These are phyloP conservation scores for Penicillium aurantiogriseum DNA, from an alignment of 2,329 filamentous ascomycete species.

Conservation along the genomic window DNA sequence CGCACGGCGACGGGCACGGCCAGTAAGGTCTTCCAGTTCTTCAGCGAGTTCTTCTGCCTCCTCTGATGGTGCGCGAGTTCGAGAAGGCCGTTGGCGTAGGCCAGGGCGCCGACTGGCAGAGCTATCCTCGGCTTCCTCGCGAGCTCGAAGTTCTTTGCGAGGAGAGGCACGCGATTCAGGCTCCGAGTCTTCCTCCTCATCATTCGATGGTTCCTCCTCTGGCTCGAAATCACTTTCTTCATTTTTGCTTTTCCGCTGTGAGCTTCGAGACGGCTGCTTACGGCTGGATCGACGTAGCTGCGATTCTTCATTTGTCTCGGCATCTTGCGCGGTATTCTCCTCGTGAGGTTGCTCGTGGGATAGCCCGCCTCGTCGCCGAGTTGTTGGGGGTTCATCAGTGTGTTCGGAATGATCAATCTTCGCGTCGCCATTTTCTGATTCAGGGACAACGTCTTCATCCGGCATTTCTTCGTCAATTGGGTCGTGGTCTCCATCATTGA, in stretches of 20 bases:
- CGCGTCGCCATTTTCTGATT: slow-evolving; percentile 41
- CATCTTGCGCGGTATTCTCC: slow-evolving; percentile 31
- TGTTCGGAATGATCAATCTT: slow-evolving; percentile 40
- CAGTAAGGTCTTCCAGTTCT: slow-evolving; percentile 55
- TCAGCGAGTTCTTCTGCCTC: slow-evolving; percentile 59
- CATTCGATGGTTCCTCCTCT: slow-evolving; percentile 52
- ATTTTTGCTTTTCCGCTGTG: slow-evolving; percentile 48
- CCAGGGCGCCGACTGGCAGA: slow-evolving; percentile 52
- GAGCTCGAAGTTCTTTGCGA: slow-evolving; percentile 40
- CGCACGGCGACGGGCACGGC: slow-evolving; percentile 42
- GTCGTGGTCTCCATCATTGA: slow-evolving; percentile 20
- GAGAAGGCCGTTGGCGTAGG: slow-evolving; percentile 51
- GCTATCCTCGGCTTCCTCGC: slow-evolving; percentile 49
- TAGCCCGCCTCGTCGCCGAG: slow-evolving; percentile 43
- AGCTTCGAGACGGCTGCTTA: slow-evolving; percentile 43
- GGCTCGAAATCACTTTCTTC: slow-evolving; percentile 66
- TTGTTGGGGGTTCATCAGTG: slow-evolving; percentile 56
- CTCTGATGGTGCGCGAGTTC: slow-evolving; percentile 45
- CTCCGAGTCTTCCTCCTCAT: slow-evolving; percentile 55
- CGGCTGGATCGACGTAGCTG: slow-evolving; percentile 40
- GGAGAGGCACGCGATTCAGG: slow-evolving; percentile 49
- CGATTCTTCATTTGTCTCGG: slow-evolving; percentile 33
- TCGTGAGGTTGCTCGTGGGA: slow-evolving; percentile 26
- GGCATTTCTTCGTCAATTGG: slow-evolving; percentile 37
- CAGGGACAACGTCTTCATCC: slow-evolving; percentile 41